Evolutionary conservation across 192 early-diverging fungal genomes (phyloP), one percentile per base, ranked within the genome.

Genomic region (Backusella liffmaniae): DNA sequence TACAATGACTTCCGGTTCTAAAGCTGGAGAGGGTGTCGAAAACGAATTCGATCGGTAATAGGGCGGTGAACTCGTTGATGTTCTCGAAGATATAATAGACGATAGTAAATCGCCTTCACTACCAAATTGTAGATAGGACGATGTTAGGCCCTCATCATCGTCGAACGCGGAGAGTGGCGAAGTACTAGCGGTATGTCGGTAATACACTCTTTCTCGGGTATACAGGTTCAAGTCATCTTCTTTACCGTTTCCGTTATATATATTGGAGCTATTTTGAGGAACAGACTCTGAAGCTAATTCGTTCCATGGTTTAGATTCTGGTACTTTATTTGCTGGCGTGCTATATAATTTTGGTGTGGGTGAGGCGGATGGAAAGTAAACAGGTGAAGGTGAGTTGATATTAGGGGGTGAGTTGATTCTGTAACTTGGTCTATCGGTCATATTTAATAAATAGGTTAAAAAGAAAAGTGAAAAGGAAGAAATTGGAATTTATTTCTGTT

Each of bases 341-440:
- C 67, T 69, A 12, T 69, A 69, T 10, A 69, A n/a, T 13, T 69
- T 69, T 4, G 67, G 67, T 29, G 56, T 62, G 2, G 56, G 56
- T 69, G 67, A 69, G 12, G 67, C 67, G 7, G 67, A 69, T 3
- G 67, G 67, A 69, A 69, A 69, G 21, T 41, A 35, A 69, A 69
- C 67, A 21, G 67, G 67, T 23, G 67, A 69, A 39, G 67, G 36
- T 1, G 67, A 39, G 37, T 69, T 69, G 34, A 69, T 12, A 29
- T 62, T 62, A 62, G 56, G 56, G 2, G 56, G 56, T 62, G 56
- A 62, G 56, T 30, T 62, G 26, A 62, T 62, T 62, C 56, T 62
- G 56, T 62, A 62, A 30, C 56, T 62, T 62, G 56, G 56, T 62
- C 56, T 62, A 62, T 62, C 56, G 3, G 56, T 62, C 56, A 62